Base-by-base conservation (phyloP, 169 alveolate genomes). In the Besnoitia besnoiti region DNA sequence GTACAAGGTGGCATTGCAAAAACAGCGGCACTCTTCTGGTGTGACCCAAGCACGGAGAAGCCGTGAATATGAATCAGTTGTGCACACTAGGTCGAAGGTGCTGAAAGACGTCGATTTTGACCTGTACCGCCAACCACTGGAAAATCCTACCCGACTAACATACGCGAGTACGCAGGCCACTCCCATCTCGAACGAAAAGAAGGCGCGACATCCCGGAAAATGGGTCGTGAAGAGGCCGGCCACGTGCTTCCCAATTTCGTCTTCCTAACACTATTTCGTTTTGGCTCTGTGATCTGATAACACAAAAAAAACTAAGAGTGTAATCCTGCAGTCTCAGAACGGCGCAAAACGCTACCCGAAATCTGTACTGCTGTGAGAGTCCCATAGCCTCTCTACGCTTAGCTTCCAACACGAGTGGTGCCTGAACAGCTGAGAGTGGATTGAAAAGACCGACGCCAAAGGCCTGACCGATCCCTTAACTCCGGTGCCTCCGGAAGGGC, bases 71-170 rank as follows among this genome's bases (percentile, higher is more conserved):
- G 84, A 33, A 4, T 39, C 30, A 2, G 84, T 73, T 16, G 7
- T 39, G 16, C 33, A 33, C 84, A 39, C 27, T 73, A 39, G 84
- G 42, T 73, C 84, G 27, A 73, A 73, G 33, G 84, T 44, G 49
- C 30, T 73, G 46, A 21, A 10, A 10, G 46, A 73, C 30, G 84
- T 7, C 14, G 84, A 73, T 33, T 73, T 73, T n/a, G 84, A 73
- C 27, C 44, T 33, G 49, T 73, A 73, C 46, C 84, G 84, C 84
- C 84, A 73, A 39, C 84, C 84, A 24, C 42, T 73, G 30, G 84
- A 73, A 5, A 37, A 39, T 30, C 49, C 84, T 73, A 39, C 84
- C 40, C 84, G 33, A n/a, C 49, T 73, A 21, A 73, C 84, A 33
- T 30, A 33, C 33, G 84, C 44, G 10, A 73, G 33, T 21, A 10